Evolutionary conservation across 1,139 yeast species (phyloP), one percentile per base, ranked within the genome.

Genomic region (Magnusiomyces fungicola): DNA sequence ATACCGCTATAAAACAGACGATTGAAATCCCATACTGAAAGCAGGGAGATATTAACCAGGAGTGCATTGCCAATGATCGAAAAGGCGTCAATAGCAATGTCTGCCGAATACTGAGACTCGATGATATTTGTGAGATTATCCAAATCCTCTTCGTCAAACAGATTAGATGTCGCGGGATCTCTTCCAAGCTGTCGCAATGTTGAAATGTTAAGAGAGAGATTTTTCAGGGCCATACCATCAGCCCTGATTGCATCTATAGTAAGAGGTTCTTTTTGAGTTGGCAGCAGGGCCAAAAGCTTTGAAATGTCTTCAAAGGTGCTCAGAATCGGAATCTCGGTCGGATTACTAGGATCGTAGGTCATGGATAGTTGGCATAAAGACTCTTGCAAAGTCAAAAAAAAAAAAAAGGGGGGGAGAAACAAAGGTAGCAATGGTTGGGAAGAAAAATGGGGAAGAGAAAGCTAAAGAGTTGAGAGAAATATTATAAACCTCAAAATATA

Each of bases 11-110:
- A 14, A 22, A 38, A 22, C 5, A 38, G n/a, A 3, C 21, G 6
- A 2, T 16, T n/a, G 14, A n/a, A 6, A 12, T 41, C 36, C 44
- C 34, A 41, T 12, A n/a, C 18, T 12, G 19, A 16, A 3, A 41
- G 33, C 30, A 41, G 36, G 14, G 34, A 16, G 14, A 27, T 27
- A 4, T 41, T 41, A 19, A 41, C 36, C 2, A 41, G 34, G 3
- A 41, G 16, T 16, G 44, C 44, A 25, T 41, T 41, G 6, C 36
- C 44, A 25, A 41, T 18, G 44, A 41, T 30, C 19, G 34, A 25
- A 21, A 41, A 21, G 24, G 25, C 36, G 3, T 41, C 44, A 3
- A 19, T 29, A 5, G 19, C 14, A 18, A 41, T 41, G 3, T 41
- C 32, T 16, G 14, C 23, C n/a, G 44, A 41, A 30, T 29, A 41